These are phyloP conservation scores for Kluyveromyces starmeri DNA, from an alignment of 805 yeast genomes.

Conservation along the genomic window DNA sequence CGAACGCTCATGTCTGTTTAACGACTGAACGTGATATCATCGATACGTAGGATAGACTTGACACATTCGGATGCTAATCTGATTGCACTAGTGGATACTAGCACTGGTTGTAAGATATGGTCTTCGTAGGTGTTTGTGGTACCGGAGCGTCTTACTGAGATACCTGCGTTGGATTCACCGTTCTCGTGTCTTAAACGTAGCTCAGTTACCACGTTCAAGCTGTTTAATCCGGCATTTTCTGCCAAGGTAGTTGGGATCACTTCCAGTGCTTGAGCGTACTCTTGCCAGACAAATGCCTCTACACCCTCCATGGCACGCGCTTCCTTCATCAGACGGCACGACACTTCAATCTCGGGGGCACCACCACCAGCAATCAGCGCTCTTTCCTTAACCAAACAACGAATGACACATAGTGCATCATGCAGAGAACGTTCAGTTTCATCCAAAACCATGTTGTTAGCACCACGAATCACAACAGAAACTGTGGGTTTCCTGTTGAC, in stretches of 20 bases:
- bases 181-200: conserved; percentile 82
- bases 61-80: conserved; percentile 94
- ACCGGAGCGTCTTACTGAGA: conserved; percentile 88
- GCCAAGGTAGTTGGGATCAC: conserved; percentile 91
- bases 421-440: conserved; percentile 97
- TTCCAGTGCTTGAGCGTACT: conserved; percentile 85
- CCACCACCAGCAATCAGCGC: conserved; percentile 98
- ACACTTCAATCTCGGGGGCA: conserved; percentile 90
- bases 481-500: conserved; percentile 45
- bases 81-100: conserved; percentile 90
- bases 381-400: conserved; percentile 80
- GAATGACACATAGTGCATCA: conserved; percentile 91
- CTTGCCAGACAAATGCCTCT: conserved; percentile 84
- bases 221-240: conserved; percentile 89
- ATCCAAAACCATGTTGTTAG: conserved; percentile 80
- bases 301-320: conserved; percentile 69
- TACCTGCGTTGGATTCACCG: conserved; percentile 92
- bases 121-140: conserved; percentile 87
- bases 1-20: conserved; percentile 26
- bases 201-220: conserved; percentile 86
- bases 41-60: conserved; percentile 90
- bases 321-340: conserved; percentile 65
- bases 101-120: conserved; percentile 92
- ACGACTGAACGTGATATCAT: conserved; percentile 90
- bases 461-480: conserved; percentile 90